These are phyloP conservation scores for Rhodotorula babjevae DNA, from an alignment of 768 basidiomycete species.

Conservation along the genomic window DNA sequence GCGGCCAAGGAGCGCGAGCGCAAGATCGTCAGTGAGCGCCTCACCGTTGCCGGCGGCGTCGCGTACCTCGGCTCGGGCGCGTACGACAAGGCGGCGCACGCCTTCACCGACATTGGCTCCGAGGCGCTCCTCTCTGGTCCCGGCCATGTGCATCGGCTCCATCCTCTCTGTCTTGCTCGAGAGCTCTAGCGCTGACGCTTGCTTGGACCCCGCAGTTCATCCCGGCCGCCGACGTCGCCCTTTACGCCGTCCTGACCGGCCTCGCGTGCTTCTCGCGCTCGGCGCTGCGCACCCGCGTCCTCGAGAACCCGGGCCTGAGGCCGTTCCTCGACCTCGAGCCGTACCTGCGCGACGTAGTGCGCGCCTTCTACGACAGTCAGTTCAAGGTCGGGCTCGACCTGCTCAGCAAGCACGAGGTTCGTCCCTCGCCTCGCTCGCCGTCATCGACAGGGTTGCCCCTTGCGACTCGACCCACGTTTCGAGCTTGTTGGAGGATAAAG, in stretches of 20 bases:
- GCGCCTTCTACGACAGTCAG: slow-evolving; percentile 76
- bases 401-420: slow-evolving; percentile 66
- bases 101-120: slow-evolving; percentile 50
- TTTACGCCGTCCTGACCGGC: slow-evolving; percentile 78
- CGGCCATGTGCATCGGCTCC: background rate
- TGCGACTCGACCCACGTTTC: too few relatives aligned
- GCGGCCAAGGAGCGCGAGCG: slow-evolving; percentile 59
- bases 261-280: slow-evolving; percentile 70
- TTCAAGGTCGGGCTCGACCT: slow-evolving; percentile 77
- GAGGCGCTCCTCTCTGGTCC: slow-evolving; percentile 30
- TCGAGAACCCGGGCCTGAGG: slow-evolving; percentile 67
- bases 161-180: background rate
- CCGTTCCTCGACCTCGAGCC: slow-evolving; percentile 76
- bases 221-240: slow-evolving; percentile 74
- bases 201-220: slow-evolving; percentile 55
- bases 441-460: background rate
- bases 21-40: slow-evolving; percentile 67
- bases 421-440: slow-evolving; percentile 7
- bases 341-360: slow-evolving; percentile 77
- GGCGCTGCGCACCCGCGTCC: slow-evolving; percentile 58
- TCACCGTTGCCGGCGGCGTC: slow-evolving; percentile 75
- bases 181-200: background rate
- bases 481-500: too few relatives aligned
- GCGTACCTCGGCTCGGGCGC: slow-evolving; percentile 65
- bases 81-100: slow-evolving; percentile 74